Base-by-base conservation (phyloP, 345 rosid species). In the Arabidopsis arenosa region DNA sequence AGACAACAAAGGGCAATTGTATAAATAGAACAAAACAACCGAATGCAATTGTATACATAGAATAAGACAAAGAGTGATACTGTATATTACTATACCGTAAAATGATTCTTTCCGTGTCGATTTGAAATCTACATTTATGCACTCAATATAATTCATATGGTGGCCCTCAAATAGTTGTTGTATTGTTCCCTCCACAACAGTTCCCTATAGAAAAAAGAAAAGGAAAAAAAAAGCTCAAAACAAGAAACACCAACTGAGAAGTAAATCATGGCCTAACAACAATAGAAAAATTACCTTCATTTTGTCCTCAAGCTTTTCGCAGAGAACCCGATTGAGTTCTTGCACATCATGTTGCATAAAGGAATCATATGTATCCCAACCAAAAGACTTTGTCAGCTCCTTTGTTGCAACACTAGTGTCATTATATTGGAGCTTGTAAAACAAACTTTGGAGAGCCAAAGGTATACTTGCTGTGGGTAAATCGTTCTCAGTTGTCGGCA, bases 291-390 rank as follows among this genome's bases (percentile, higher is more conserved):
- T 18, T 71, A 88, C 98, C 98, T 94, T 92, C 98, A 94, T 94
- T 84, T 94, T 94, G 72, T 92, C 93, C 77, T 94, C 98, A 60
- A 94, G 97, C 77, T 94, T 94, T 87, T 94, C 98, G 61, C 91
- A 84, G 13, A 94, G 85, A 75, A 94, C 97, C 60, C 98, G 87
- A 61, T 92, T 94, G 54, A 94, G 92, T 83, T 94, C 98, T 80
- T 94, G 98, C 72, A 94, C 98, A 76, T 94, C 98, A 82, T 94
- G 98, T 67, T 94, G 98, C 98, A 94, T 87, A 85, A 94, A 94
- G 67, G 98, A 94, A 82, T 92, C 98, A 73, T 90, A 86, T 6
- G 97, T 86, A 68, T 94, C 97, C 98, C 98, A 94, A 58, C 98
- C 98, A 86, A 94, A 94, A 48, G 98, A 94, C 73, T 88, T 90